Conservation (phyloP, 108 stramenopile species). For the Fragilaria radians region DNA sequence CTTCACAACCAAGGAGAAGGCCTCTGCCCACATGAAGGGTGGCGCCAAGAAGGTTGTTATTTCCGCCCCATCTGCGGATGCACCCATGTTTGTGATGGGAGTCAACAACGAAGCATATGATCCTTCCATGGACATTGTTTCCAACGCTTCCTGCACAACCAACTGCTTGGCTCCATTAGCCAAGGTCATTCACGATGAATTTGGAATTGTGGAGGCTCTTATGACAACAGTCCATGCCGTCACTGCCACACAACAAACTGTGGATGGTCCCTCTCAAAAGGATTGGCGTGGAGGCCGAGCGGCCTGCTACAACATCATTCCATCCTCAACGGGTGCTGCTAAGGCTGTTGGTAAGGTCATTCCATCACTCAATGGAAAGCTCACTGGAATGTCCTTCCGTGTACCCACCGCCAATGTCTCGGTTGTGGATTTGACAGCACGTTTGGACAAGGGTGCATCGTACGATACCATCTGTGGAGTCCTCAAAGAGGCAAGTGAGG, state of each 20-base stretch:
- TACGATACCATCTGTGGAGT: slow-evolving; percentile 93
- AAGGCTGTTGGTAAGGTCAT: slow-evolving; percentile 93
- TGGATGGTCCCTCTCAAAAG: slow-evolving; percentile 96
- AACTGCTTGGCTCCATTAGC: slow-evolving; percentile 98
- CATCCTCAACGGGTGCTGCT: slow-evolving; percentile 94
- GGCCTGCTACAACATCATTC: slow-evolving; percentile 98
- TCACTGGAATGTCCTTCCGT: slow-evolving; percentile 98
- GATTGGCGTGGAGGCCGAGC: slow-evolving; percentile 99
- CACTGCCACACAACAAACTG: slow-evolving; percentile 95
- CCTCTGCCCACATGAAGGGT: slow-evolving; percentile 82
- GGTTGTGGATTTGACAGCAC: slow-evolving; percentile 93
- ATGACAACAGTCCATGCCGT: slow-evolving; percentile 99
- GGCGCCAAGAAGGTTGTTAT: slow-evolving; percentile 97
- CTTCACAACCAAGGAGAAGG: slow-evolving; percentile 88
- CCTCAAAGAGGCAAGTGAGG: slow-evolving; percentile 93
- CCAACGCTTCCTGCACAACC: slow-evolving; percentile 98
- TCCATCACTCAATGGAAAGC: slow-evolving; percentile 71
- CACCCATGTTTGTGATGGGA: slow-evolving; percentile 98
- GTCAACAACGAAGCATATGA: slow-evolving; percentile 90
- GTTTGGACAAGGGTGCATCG: slow-evolving; percentile 86
- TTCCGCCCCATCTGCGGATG: slow-evolving; percentile 92
- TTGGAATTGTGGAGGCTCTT: slow-evolving; percentile 91
- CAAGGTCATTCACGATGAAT: slow-evolving; percentile 96
- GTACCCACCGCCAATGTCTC: slow-evolving; percentile 96
- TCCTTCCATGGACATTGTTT: slow-evolving; percentile 82